Conservation (phyloP, 2,329 filamentous ascomycete species). For the Calonectria pseudoturangicola region DNA sequence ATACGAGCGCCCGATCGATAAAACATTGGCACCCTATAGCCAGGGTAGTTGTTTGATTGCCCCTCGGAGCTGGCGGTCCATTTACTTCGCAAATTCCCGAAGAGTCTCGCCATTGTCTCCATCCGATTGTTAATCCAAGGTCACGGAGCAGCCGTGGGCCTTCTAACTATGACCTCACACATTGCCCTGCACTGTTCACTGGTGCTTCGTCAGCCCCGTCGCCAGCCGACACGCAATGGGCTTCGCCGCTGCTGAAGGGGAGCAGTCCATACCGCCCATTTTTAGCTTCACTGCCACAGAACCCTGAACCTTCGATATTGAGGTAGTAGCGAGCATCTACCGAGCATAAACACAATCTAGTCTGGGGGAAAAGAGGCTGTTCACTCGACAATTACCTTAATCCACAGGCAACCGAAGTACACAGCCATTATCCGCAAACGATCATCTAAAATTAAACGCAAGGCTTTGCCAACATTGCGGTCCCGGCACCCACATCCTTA, state of each 20-base stretch:
- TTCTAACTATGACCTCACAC: constrained; percentile 49
- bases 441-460: constrained; percentile 34
- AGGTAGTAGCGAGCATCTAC: constrained; percentile 28
- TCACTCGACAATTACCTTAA: constrained; percentile 24
- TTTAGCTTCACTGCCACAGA: constrained; percentile 40
- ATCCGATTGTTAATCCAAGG: constrained; percentile 47
- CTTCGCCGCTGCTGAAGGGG: constrained; percentile 22
- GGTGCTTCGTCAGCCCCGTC: constrained; percentile 36
- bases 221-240: constrained; percentile 38
- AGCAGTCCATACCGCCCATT: constrained; percentile 26
- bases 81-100: constrained; percentile 37
- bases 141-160: constrained; percentile 40
- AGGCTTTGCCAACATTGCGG: constrained; percentile 25
- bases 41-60: constrained; percentile 28
- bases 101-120: constrained; percentile 52
- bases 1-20: constrained; percentile 30
- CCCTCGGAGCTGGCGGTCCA: constrained; percentile 35
- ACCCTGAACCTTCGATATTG: constrained; percentile 30
- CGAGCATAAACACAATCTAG: constrained; percentile 19
- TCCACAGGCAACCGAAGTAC: not conserved
- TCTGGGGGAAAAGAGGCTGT: constrained; percentile 33
- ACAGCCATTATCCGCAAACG: constrained; percentile 32
- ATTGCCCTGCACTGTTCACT: constrained; percentile 34
- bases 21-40: constrained; percentile 32
- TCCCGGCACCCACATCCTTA: constrained; percentile 15